A percentile compares a stretch with the other conserved stretches of the same genome.
These are phyloP conservation scores for Penicillium canariense DNA, from an alignment of 495 filamentous ascomycete genomes.

Conservation along the genomic window DNA sequence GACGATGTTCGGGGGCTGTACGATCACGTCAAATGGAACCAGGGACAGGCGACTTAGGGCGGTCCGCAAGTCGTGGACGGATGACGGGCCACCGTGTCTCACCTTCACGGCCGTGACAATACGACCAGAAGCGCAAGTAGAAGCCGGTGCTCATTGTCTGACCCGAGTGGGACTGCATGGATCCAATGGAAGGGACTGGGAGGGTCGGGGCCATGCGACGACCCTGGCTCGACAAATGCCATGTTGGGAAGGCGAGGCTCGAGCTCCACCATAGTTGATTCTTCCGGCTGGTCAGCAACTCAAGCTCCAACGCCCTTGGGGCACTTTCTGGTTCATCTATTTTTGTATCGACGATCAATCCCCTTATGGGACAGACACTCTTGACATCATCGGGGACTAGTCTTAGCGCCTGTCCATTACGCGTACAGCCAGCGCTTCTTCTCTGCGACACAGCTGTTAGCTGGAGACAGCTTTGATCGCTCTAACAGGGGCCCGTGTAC, in stretches of 20 bases:
- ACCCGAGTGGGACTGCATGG: too few relatives aligned
- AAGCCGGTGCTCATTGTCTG: too few relatives aligned
- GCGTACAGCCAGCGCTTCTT: neutral
- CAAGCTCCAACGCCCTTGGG: neutral
- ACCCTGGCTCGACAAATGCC: neutral
- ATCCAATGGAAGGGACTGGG: neutral
- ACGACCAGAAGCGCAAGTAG: too few relatives aligned
- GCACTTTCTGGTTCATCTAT: neutral
- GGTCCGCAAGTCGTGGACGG: neutral
- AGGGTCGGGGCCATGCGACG: neutral
- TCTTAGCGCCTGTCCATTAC: neutral
- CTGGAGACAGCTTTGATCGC: neutral
- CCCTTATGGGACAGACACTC: neutral
- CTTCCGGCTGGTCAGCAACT: neutral
- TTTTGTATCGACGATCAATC: neutral
- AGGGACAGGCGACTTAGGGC: neutral
- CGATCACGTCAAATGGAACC: neutral
- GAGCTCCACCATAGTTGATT: neutral
- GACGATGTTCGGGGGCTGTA: neutral
- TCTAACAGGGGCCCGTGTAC: neutral
- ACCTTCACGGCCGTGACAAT: neutral
- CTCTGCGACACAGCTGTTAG: neutral
- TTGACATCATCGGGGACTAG: slow-evolving; percentile 1
- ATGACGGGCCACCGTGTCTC: neutral
- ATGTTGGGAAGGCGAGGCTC: neutral